Base-by-base conservation (phyloP, 129 eudicot genomes). In the Flaveria sonorensis region DNA sequence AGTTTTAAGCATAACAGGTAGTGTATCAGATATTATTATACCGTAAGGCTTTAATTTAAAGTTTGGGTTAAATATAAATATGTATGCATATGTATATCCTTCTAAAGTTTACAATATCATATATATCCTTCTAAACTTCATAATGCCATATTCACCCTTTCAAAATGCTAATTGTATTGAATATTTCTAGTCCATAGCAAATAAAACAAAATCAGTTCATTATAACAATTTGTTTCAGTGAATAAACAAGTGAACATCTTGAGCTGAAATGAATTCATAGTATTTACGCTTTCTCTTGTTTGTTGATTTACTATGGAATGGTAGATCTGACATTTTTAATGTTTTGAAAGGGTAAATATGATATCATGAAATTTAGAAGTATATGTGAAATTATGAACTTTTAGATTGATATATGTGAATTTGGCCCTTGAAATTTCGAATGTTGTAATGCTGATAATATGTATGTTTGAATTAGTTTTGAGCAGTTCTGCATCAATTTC, bases 401-500 rank as follows among this genome's bases (percentile, higher is more conserved):
- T 18, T 20, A 55, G 23, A 18, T 12, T 7, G 21, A 52, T 52
- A 52, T 52, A 57, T 20, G 1, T 57, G 30, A 20, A 57, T 3
- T 21, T 57, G 61, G 1, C 30, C 64, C 32, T 57, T 21, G 15
- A 36, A 57, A 60, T 14, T 28, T 62, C n/a, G n/a, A 67, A 28
- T 86, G 79, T 12, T 28, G 7, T 59, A 71, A 24, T 77, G 62
- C 77, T 92, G 55, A 87, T 62, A 20, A 52, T 57, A 66, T 43
- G 77, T 77, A 62, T 42, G 42, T 47, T 50, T 81, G 40, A 30
- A 51, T 71, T 77, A 95, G 99, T 83, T 95, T 95, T 79, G 99
- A 95, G 94, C 99, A 95, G 90, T 95, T 95, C 65, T 95, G 99
- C 72, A 95, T 95, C 88, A 95, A 95, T 79, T 95, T 89, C 81